A percentile compares a stretch with the other conserved stretches of the same genome.
phyloP scores from a whole-genome alignment of 2,329 filamentous ascomycete genomes.

The Penicillium sp. region DNA sequence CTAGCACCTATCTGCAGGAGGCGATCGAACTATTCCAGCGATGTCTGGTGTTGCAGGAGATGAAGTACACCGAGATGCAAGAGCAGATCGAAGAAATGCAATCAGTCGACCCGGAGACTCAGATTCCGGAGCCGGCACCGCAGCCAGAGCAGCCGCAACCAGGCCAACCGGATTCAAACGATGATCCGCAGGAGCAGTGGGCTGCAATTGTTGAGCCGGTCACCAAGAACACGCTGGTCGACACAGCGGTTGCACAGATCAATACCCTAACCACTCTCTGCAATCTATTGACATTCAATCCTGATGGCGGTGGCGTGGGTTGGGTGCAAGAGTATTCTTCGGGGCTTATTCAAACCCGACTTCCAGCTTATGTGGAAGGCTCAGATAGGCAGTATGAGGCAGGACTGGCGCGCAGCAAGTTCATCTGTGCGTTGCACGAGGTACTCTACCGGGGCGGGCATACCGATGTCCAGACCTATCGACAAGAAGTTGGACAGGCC shows the following conservation, averaged over 20 bases:
- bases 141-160: conserved; percentile 4
- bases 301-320: conserved; percentile 46
- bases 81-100: conserved; percentile 44
- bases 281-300: conserved; percentile 48
- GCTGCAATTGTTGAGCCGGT: conserved; percentile 67
- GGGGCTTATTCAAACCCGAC: conserved; percentile 53
- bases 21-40: conserved; percentile 60
- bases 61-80: conserved; percentile 48
- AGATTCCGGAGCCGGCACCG: conserved; percentile 9
- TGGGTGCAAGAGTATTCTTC: conserved; percentile 60
- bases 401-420: conserved; percentile 56
- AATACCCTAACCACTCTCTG: conserved; percentile 55
- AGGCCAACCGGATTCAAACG: conserved; percentile 9
- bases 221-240: conserved; percentile 64
- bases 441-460: conserved; percentile 55
- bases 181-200: conserved; percentile 57
- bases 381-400: conserved; percentile 52
- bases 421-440: conserved; percentile 58
- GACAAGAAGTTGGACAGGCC: conserved; percentile 42
- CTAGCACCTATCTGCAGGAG: conserved; percentile 59
- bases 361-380: conserved; percentile 53
- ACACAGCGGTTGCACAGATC: conserved; percentile 67
- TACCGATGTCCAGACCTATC: conserved; percentile 56
- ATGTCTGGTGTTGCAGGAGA: conserved; percentile 56
- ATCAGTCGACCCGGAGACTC: conserved; percentile 20